phyloP scores from a whole-genome alignment of 2,329 filamentous ascomycete species.

The Penicillium sp. region DNA sequence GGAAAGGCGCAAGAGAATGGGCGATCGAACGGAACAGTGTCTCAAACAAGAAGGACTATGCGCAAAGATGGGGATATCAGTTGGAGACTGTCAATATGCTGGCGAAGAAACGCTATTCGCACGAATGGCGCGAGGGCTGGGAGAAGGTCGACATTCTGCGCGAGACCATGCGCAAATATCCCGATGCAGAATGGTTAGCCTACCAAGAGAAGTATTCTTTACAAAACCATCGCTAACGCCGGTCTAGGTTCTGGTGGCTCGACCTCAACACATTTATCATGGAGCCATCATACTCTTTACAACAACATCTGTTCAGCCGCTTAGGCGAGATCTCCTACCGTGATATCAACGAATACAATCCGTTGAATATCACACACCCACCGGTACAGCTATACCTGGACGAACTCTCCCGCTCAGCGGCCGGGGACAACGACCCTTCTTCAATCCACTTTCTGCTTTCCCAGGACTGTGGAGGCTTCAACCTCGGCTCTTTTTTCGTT shows the following conservation, averaged over 20 bases:
- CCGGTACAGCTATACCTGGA: slow-evolving; percentile 77
- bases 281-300: slow-evolving; percentile 90
- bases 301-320: slow-evolving; percentile 85
- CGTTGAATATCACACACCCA: slow-evolving; percentile 89
- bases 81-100: slow-evolving; percentile 98
- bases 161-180: slow-evolving; percentile 88
- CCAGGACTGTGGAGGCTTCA: slow-evolving; percentile 96
- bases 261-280: slow-evolving; percentile 98
- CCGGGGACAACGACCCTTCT: slow-evolving; percentile 75
- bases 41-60: slow-evolving; percentile 91
- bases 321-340: slow-evolving; percentile 79
- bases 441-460: slow-evolving; percentile 88
- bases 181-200: slow-evolving; percentile 89
- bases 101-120: slow-evolving; percentile 96
- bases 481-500: slow-evolving; percentile 93
- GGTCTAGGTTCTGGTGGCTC: slow-evolving; percentile 93
- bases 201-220: not conserved
- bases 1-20: slow-evolving; percentile 97
- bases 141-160: slow-evolving; percentile 97
- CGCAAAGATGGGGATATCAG: slow-evolving; percentile 87
- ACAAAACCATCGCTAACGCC: slow-evolving; percentile 16
- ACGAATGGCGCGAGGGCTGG: slow-evolving; percentile 99
- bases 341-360: slow-evolving; percentile 96
- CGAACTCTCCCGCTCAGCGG: slow-evolving; percentile 68
- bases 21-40: slow-evolving; percentile 96